Evolutionary conservation across 2,329 filamentous ascomycete genomes (phyloP).

Genomic region (Proliferodiscus dingleyae): DNA sequence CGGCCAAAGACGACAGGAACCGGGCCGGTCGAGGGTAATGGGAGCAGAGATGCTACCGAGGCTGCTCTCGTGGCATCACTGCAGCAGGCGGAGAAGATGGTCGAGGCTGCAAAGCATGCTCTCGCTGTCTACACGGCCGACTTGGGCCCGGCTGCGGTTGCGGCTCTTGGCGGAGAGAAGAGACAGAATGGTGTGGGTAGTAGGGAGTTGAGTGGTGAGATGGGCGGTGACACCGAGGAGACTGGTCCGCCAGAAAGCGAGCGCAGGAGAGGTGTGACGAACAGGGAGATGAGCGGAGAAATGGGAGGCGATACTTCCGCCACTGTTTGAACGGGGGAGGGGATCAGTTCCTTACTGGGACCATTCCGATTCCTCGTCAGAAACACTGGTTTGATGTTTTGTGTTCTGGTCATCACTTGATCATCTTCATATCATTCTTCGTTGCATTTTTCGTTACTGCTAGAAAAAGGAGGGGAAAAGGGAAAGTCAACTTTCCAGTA

Average conservation of each 20-base stretch:
- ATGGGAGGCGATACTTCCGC: background rate
- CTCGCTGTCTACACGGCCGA: constrained; percentile 13
- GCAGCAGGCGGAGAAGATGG: background rate
- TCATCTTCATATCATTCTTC: no score
- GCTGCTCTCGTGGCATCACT: background rate
- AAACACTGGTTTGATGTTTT: no score
- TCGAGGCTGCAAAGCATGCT: constrained; percentile 37
- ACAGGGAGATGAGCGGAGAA: constrained; percentile 2
- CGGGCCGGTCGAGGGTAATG: constrained; percentile 36
- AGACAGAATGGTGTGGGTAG: constrained; percentile 28
- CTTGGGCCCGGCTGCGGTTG: background rate
- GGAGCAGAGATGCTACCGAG: constrained; percentile 29
- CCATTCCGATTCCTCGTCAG: no score
- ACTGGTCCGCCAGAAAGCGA: constrained; percentile 4
- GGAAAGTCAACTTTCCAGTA: constrained; percentile 2
- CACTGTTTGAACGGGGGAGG: background rate
- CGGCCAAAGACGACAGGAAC: background rate
- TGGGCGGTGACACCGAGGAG: constrained; percentile 53
- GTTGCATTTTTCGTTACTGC: background rate
- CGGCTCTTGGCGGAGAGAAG: background rate
- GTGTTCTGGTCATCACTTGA: no score
- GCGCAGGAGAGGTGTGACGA: background rate
- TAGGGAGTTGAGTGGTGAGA: constrained; percentile 54
- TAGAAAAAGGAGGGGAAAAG: background rate
- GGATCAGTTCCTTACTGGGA: background rate